Percentiles rank a stretch among this genome's conserved stretches.
Evolutionary conservation across 495 filamentous ascomycete species (phyloP).

Genomic region (Coniosporium apollinis): DNA sequence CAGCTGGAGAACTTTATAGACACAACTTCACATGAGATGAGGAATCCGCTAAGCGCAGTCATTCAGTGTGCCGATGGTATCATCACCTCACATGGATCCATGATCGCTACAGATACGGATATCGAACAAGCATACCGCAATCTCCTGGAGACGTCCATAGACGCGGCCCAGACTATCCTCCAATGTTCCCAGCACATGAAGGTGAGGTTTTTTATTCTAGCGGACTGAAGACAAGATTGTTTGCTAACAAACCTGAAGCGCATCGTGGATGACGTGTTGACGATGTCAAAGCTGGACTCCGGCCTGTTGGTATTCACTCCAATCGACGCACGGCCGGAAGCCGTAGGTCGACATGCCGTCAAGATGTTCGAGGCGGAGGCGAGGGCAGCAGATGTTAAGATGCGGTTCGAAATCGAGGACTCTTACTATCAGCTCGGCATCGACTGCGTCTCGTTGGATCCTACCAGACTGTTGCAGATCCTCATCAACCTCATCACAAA

Average conservation of each 20-base stretch:
- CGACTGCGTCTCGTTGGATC: conserved; percentile 13
- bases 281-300: conserved; percentile 17
- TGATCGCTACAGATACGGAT: not conserved
- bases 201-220: no score
- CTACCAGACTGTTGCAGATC: conserved; percentile 14
- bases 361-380: conserved; percentile 16
- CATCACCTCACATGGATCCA: not conserved
- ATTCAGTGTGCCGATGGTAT: conserved; percentile 17
- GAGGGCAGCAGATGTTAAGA: conserved; percentile 7
- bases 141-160: conserved; percentile 6
- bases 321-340: conserved; percentile 7
- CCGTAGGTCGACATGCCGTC: conserved; percentile 7
- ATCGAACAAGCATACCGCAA: not conserved
- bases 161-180: conserved; percentile 14
- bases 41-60: conserved; percentile 17
- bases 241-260: no score
- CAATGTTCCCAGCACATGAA: conserved; percentile 16
- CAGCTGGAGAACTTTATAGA: conserved; percentile 19
- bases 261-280: conserved; percentile 19
- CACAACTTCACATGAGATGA: conserved; percentile 18
- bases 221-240: no score
- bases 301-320: conserved; percentile 15
- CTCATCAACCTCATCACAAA: conserved; percentile 62
- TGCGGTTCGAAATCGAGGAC: conserved; percentile 7
- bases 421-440: conserved; percentile 5